phyloP scores from a whole-genome alignment of 345 rosid species.

The Viola odorata region DNA sequence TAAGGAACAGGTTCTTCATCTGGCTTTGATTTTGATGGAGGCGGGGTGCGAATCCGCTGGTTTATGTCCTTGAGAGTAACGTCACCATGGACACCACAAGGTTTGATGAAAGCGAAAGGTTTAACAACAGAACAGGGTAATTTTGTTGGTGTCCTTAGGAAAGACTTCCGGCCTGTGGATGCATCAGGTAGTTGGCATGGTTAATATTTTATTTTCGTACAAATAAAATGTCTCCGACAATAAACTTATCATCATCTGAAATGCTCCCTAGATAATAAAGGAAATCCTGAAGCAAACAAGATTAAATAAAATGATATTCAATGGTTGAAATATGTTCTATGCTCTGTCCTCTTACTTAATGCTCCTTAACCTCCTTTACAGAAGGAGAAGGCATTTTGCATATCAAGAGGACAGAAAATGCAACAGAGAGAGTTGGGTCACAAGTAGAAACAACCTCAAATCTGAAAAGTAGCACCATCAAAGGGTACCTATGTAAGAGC shows the following conservation, averaged over 20 bases:
- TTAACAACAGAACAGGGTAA: slow-evolving; percentile 73
- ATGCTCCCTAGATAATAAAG: background rate
- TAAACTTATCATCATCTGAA: background rate
- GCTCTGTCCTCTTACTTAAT: too few species aligned
- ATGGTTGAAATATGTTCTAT: too few species aligned
- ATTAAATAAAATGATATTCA: too few species aligned
- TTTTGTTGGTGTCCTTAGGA: slow-evolving; percentile 54
- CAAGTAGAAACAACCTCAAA: background rate
- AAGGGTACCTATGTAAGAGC: background rate
- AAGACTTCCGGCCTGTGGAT: slow-evolving; percentile 63
- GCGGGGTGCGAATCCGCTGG: slow-evolving; percentile 70
- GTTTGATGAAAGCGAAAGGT: slow-evolving; percentile 93
- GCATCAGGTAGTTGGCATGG: slow-evolving; percentile 5
- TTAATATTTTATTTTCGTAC: background rate
- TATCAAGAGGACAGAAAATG: background rate
- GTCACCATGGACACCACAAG: slow-evolving; percentile 80
- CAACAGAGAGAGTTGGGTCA: background rate
- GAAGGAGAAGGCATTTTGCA: background rate
- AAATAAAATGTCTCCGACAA: too few species aligned
- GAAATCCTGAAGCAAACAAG: background rate
- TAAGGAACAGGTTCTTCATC: slow-evolving; percentile 48
- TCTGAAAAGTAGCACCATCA: background rate
- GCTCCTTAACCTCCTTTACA: background rate
- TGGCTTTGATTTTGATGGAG: slow-evolving; percentile 48
- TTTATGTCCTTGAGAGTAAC: slow-evolving; percentile 96